Percentiles rank a stretch among this genome's conserved stretches.
Evolutionary conservation across 345 rosid genomes (phyloP).

Genomic region (Syzygium jambos): DNA sequence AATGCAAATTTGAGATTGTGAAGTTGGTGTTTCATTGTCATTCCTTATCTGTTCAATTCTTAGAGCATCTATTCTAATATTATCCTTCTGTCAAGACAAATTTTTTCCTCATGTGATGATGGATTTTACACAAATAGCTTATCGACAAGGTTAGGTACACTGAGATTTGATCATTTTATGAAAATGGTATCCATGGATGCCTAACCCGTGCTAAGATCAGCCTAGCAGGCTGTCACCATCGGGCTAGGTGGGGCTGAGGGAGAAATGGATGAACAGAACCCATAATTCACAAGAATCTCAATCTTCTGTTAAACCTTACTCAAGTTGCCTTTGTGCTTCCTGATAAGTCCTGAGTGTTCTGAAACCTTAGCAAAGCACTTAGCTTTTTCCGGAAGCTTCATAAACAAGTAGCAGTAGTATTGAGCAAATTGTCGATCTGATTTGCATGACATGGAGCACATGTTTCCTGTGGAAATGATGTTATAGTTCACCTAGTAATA

Average conservation of each 20-base stretch:
- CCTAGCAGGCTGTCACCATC: background rate
- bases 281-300: background rate
- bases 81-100: background rate
- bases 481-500: background rate
- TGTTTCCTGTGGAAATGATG: background rate
- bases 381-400: background rate
- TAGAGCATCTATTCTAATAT: background rate
- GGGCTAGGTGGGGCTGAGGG: background rate
- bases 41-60: background rate
- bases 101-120: background rate
- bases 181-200: background rate
- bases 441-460: background rate
- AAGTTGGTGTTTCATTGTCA: background rate
- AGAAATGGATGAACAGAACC: background rate
- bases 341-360: background rate
- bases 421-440: background rate
- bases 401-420: background rate
- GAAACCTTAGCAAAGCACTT: background rate
- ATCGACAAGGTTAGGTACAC: background rate
- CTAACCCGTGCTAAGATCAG: background rate
- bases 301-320: background rate
- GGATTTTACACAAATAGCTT: background rate
- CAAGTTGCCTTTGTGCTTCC: background rate
- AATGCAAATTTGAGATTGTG: background rate
- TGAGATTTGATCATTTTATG: background rate